These are phyloP conservation scores for Eucalyptus microcorys DNA, from an alignment of 345 rosid genomes.

Conservation along the genomic window DNA sequence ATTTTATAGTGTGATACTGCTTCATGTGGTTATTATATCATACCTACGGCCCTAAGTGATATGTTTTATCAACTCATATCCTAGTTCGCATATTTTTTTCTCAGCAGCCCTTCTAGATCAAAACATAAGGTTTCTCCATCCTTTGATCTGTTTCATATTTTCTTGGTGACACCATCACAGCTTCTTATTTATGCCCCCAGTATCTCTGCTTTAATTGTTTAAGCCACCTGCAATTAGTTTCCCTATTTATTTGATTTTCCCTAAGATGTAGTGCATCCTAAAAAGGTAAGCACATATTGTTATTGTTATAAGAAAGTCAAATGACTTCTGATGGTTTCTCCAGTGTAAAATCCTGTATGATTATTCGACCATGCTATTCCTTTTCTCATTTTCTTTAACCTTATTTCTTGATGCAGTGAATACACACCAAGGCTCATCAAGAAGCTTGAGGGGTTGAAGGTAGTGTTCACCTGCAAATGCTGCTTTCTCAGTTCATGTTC, in stretches of 20 bases:
- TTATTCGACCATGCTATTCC: background rate
- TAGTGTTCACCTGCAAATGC: conserved; percentile 2
- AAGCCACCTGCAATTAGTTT: background rate
- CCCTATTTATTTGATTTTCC: background rate
- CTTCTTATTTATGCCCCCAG: background rate
- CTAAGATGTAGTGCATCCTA: background rate
- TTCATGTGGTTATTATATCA: background rate
- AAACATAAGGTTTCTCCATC: background rate
- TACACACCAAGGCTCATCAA: conserved; percentile 89
- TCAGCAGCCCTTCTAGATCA: background rate
- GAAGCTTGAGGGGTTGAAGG: conserved; percentile 79
- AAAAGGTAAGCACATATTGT: background rate
- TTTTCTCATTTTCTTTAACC: background rate
- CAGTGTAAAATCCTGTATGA: background rate
- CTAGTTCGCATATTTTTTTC: background rate
- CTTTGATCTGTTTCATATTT: background rate
- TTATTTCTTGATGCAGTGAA: conserved; percentile 46
- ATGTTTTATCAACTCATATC: background rate
- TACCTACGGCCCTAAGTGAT: background rate
- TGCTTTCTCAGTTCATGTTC: background rate
- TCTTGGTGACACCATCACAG: background rate
- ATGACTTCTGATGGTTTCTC: background rate
- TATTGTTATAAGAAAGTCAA: background rate
- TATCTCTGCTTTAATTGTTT: background rate
- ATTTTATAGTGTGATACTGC: background rate